Base-by-base conservation (phyloP, 1,284 basidiomycete genomes). In the Fomitopsis pinicola region DNA sequence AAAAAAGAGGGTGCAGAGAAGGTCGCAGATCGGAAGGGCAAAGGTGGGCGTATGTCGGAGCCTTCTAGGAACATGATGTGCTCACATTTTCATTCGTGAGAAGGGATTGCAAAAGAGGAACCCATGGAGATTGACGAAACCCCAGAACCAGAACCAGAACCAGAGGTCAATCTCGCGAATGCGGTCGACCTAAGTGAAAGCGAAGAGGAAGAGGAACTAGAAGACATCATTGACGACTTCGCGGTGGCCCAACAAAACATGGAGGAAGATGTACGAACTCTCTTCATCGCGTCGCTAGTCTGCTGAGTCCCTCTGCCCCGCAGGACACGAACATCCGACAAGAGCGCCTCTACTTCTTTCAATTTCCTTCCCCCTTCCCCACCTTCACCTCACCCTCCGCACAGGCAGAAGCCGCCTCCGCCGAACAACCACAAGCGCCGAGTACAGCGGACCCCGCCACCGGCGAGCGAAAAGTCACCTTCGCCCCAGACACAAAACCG, bases 291-390 rank as follows among this genome's bases (percentile, higher is more conserved):
- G 53, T 59, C 40, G 61, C 55, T 44, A 45, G 61, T 22, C 63
- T 46, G 35, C 59, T 17, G 9, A 15, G 19, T 19, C 5, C 22
- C 5, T 12, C 9, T 1, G 2, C 9, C n/a, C 2, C 61, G 12
- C 64, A 86, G 85, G 81, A 83, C 60, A 65, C 76, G 35, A 72
- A 75, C 59, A 67, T 81, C 56, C 80, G 76, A 69, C 87, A 82
- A 78, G 86, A 87, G 71, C 81, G 87, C 30, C 78, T 97, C 1
- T 97, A 93, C 71, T 88, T 95, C 66, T 97, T 97, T 78, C 95
- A 97, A 73, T 97, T 98, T 71, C 95, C 95, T 0, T 76, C 82
- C n/a, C 88, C 92, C 0, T 95, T 97, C 75, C 95, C 95, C 0
- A 81, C 78, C 15, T 97, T 96, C 74, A 66, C 79, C 8, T 71